Evolutionary conservation across 768 basidiomycete species (phyloP), one percentile per base, ranked within the genome.

Genomic region (Mycena alexandri): DNA sequence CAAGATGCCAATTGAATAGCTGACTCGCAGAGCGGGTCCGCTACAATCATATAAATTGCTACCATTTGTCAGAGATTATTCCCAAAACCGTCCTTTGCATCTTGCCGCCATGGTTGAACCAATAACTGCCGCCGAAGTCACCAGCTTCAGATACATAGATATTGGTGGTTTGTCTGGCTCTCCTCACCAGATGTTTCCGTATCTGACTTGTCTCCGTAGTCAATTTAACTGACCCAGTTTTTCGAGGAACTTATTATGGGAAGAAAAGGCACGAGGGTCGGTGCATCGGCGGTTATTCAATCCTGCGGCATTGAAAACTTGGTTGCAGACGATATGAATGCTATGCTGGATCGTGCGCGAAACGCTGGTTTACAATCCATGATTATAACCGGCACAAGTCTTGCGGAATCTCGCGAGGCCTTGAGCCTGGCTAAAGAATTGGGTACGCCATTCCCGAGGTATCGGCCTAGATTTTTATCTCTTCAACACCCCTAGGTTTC

Each of bases 331-430:
- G 93, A 95, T 73, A 78, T 94, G 9, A 79, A 82, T 17, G 79
- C 79, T 17, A 80, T 95, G 68, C 72, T 93, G 13, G 76, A 79
- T 19, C 84, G 93, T 60, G 84, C 90, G 0, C 78, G 78, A 41
- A 75, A 76, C 9, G 89, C 89, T 4, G 91, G 91, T 0, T 87
- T 94, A 17, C 83, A 84, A 68, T 85, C 85, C 21, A 89, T 93
- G 83, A 87, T 95, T 73, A 86, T 95, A 52, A 94, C 93, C 2
- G 93, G 93, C 0, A 89, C 89, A 2, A 90, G 88, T 56, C 78
- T 94, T 36, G 74, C 77, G 7, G 93, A 94, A 72, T 91, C 90
- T 11, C 78, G 78, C 63, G 76, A 84, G 9, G 91, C 92, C 0
- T 66, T 94, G 50, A 74, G 78, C 36, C 79, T 95, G n/a, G 91